Percentiles rank a stretch among this genome's conserved stretches.
phyloP scores from a whole-genome alignment of 1,139 yeast genomes.

The Saccharomycopsis phalli region DNA sequence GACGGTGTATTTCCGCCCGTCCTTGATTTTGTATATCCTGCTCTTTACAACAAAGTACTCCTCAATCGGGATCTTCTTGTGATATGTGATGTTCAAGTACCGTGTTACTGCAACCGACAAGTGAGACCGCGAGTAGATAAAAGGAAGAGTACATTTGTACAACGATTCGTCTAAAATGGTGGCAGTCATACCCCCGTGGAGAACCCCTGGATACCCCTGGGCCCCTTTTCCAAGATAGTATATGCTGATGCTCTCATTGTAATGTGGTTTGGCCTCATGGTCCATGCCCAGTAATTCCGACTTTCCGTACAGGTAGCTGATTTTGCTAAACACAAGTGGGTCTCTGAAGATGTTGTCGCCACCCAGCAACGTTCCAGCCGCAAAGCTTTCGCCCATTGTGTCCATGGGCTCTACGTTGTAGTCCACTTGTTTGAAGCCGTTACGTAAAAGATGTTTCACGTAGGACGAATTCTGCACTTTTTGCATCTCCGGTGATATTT shows the following conservation, averaged over 20 bases:
- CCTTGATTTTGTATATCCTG: not conserved
- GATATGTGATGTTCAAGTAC: not conserved
- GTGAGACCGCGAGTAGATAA: not conserved
- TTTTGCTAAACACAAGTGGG: not conserved
- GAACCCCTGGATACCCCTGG: not conserved
- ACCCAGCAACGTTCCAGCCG: not conserved
- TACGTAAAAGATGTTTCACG: too few relatives aligned
- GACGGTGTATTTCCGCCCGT: not conserved
- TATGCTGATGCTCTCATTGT: not conserved
- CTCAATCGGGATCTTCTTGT: not conserved
- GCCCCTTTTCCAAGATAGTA: not conserved
- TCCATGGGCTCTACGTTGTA: too few relatives aligned
- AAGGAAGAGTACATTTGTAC: not conserved
- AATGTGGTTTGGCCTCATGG: not conserved
- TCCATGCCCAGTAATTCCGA: not conserved
- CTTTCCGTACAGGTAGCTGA: not conserved
- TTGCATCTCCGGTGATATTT: too few relatives aligned
- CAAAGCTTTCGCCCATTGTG: not conserved
- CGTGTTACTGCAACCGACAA: not conserved
- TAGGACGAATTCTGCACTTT: too few relatives aligned
- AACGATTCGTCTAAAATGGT: not conserved
- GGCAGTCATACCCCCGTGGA: slow-evolving; percentile 1
- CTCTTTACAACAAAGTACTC: not conserved
- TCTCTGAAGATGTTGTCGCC: not conserved
- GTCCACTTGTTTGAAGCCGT: too few relatives aligned